A percentile compares a stretch with the other conserved stretches of the same genome.
These are phyloP conservation scores for Umbellularia californica DNA, from an alignment of 164 flowering plant species.

Conservation along the genomic window DNA sequence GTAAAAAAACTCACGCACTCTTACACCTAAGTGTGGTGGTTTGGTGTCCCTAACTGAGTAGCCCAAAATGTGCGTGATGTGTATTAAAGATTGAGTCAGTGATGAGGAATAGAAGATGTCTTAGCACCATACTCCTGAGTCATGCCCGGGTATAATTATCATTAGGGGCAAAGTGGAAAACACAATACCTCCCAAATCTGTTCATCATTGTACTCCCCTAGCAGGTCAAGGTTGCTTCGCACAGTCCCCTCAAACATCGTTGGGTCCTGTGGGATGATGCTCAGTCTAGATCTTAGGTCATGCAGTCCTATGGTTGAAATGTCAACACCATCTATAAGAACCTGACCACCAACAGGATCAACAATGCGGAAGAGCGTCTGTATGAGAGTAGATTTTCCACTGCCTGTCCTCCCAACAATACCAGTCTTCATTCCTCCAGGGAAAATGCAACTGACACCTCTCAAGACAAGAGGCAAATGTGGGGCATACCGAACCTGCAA, in stretches of 20 bases:
- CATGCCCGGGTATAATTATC: neutral
- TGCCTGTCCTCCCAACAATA: constrained; percentile 83
- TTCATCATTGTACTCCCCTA: constrained; percentile 69
- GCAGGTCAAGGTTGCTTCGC: constrained; percentile 69
- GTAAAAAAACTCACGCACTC: too few relatives aligned
- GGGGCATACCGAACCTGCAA: constrained; percentile 75
- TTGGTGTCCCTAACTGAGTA: too few relatives aligned
- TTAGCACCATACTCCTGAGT: too few relatives aligned
- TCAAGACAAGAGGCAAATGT: constrained; percentile 71
- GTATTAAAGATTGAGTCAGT: neutral
- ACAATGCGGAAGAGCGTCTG: constrained; percentile 71
- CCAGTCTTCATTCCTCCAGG: constrained; percentile 69
- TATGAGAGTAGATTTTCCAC: constrained; percentile 84
- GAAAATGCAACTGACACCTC: constrained; percentile 72
- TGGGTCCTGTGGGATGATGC: constrained; percentile 89
- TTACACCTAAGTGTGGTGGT: too few relatives aligned
- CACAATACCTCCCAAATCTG: constrained; percentile 73
- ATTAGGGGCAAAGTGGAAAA: neutral
- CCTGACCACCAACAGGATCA: constrained; percentile 58
- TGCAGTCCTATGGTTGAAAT: constrained; percentile 67
- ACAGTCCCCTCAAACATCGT: constrained; percentile 90
- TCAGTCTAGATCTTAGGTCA: constrained; percentile 63
- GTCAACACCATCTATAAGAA: constrained; percentile 55
- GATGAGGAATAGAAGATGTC: too few relatives aligned
- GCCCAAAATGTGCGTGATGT: too few relatives aligned